phyloP scores from a whole-genome alignment of 2,329 filamentous ascomycete species.

The Neodidymelliopsis sp. region DNA sequence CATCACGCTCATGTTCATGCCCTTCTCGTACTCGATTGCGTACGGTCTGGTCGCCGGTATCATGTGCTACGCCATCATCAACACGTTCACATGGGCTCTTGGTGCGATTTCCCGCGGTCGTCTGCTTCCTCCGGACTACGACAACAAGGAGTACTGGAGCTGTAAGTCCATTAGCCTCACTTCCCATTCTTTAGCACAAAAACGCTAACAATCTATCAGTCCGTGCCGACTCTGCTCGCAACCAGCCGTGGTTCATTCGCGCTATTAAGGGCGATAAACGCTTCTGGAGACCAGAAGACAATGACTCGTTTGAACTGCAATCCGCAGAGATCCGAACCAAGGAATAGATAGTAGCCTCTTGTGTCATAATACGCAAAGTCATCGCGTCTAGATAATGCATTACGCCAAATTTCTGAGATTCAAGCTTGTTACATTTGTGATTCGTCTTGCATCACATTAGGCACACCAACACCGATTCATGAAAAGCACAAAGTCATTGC shows the following conservation, averaged over 20 bases:
- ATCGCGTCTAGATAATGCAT: constrained; percentile 1
- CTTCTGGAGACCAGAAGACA: constrained; percentile 31
- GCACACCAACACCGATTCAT: neutral
- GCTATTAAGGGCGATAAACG: constrained; percentile 32
- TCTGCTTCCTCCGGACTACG: constrained; percentile 35
- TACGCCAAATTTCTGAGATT: constrained; percentile 1
- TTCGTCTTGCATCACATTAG: neutral
- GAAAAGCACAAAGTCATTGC: constrained; percentile 8
- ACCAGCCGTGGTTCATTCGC: constrained; percentile 38
- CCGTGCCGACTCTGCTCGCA: constrained; percentile 29
- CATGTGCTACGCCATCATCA: constrained; percentile 77
- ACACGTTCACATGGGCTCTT: constrained; percentile 66
- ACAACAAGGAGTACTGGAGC: constrained; percentile 41
- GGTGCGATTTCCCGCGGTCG: constrained; percentile 25
- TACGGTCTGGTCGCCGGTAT: constrained; percentile 86
- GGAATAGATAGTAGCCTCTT: constrained; percentile 5
- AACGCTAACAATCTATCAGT: constrained; percentile 23
- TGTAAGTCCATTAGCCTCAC: constrained; percentile 23
- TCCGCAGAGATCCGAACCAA: constrained; percentile 21
- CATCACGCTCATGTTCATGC: constrained; percentile 83
- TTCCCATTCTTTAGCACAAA: neutral
- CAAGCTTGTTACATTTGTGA: constrained; percentile 3
- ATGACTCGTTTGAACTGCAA: constrained; percentile 35
- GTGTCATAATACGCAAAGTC: constrained; percentile 1
- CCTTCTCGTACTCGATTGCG: constrained; percentile 87